Evolutionary conservation across 2,329 filamentous ascomycete species (phyloP).

Genomic region (Penicillium crustosum): DNA sequence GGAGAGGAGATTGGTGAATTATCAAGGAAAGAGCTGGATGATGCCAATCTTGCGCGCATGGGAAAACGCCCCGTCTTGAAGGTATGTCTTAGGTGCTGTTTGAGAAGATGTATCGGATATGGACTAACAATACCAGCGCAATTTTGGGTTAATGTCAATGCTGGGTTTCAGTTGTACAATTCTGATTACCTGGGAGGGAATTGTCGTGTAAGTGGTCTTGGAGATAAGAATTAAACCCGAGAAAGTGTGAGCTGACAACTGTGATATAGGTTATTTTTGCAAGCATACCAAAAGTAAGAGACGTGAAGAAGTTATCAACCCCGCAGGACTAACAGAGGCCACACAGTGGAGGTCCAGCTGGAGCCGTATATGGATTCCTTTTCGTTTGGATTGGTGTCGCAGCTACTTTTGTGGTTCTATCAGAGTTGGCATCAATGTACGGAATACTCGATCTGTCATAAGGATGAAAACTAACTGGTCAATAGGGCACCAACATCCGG

Average conservation of each 20-base stretch:
- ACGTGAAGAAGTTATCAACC: background rate
- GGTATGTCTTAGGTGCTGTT: conserved; percentile 18
- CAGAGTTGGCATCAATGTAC: conserved; percentile 38
- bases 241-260: background rate
- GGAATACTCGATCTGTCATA: background rate
- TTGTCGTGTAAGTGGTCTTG: conserved; percentile 33
- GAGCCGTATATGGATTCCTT: conserved; percentile 36
- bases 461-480: background rate
- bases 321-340: conserved; percentile 3
- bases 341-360: conserved; percentile 35
- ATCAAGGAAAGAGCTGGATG: conserved; percentile 34
- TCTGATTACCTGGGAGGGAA: conserved; percentile 43
- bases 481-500: conserved; percentile 35
- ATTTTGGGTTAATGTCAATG: conserved; percentile 43
- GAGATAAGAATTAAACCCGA: background rate
- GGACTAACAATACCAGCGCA: conserved; percentile 30
- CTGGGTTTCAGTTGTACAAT: conserved; percentile 44
- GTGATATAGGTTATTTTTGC: conserved; percentile 16
- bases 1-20: conserved; percentile 15
- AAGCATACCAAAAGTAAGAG: conserved; percentile 25
- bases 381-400: conserved; percentile 35
- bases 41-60: conserved; percentile 50
- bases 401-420: conserved; percentile 28
- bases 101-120: background rate
- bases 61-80: conserved; percentile 53